Conservation (phyloP, 2,329 filamentous ascomycete genomes). For the Aspergillus hiratsukae region DNA sequence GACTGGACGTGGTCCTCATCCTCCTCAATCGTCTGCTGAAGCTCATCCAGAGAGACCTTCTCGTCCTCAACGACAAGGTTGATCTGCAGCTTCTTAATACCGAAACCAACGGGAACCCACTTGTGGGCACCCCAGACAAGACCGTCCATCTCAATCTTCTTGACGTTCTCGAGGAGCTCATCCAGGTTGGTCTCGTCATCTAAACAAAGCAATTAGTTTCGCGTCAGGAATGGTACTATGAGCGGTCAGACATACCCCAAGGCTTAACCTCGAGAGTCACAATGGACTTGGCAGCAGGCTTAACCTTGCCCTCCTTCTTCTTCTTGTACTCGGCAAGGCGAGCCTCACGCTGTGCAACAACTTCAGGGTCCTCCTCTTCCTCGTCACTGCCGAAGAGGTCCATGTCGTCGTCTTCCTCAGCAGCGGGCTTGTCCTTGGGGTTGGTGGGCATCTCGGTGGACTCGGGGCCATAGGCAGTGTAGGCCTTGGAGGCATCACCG, state of each 20-base stretch:
- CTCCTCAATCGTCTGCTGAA: conserved; percentile 79
- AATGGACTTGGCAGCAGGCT: conserved; percentile 91
- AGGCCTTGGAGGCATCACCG: conserved; percentile 84
- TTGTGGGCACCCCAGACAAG: conserved; percentile 93
- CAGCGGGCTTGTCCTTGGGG: conserved; percentile 76
- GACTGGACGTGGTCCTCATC: conserved; percentile 97
- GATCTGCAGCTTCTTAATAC: conserved; percentile 99
- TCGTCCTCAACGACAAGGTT: conserved; percentile 97
- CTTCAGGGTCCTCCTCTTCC: conserved; percentile 90
- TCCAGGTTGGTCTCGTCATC: conserved; percentile 94
- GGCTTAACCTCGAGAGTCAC: conserved; percentile 97
- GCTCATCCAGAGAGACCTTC: conserved; percentile 81
- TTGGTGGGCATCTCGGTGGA: conserved; percentile 71
- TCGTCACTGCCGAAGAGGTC: conserved; percentile 92
- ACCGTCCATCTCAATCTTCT: conserved; percentile 83
- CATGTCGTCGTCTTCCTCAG: conserved; percentile 76
- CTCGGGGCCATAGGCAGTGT: conserved; percentile 89
- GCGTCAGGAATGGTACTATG: not conserved
- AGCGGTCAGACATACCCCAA: conserved; percentile 69
- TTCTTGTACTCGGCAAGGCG: conserved; percentile 88
- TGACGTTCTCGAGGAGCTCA: conserved; percentile 73
- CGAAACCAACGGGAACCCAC: conserved; percentile 86
- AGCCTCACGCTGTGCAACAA: conserved; percentile 77
- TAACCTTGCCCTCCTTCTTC: conserved; percentile 93
- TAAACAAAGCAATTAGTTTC: conserved; percentile 26